Evolutionary conservation across 139 green algal species (phyloP), one percentile per base, ranked within the genome.

Genomic region (Eudorina sp.): DNA sequence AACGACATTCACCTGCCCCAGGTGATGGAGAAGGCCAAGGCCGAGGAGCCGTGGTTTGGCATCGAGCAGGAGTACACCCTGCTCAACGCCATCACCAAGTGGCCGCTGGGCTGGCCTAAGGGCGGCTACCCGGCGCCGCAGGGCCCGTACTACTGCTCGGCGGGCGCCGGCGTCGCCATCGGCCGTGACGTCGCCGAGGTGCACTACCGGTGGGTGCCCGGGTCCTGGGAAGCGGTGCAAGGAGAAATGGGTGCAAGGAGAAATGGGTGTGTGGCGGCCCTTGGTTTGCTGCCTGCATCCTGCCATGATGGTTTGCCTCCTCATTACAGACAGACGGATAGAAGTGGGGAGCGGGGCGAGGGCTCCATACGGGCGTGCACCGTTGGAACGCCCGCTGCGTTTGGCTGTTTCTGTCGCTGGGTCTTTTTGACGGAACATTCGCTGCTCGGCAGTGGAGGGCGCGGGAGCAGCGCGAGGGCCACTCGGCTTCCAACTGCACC

Each of bases 61-160:
- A 98, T 99, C 76, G 97, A 99, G 95, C 95, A 97, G 94, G 98
- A 99, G 95, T 99, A 99, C 95, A 99, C 98, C 1, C 92, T 99
- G 89, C 95, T 99, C 2, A 96, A 99, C 92, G 89, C 97, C 18
- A 92, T 93, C 58, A 99, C 95, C 89, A 98, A 98, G 90, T 99
- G 98, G 98, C 98, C 98, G 11, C 94, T 99, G 70, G 98, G 98
- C 78, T 99, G 97, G 97, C 97, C 97, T 64, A 93, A 93, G 78
- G 95, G 94, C 79, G 97, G 97, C 62, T 99, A 95, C 95, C 97
- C 97, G 7, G 96, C 94, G 0, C 53, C 80, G 3, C 97, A 99
- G 94, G 98, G 98, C 46, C 98, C 98, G 46, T 99, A 99, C 96
- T 99, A 99, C 94, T 99, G 98, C 95, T 94, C 93, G 21, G 96